Percentiles rank a stretch among this genome's conserved stretches.
These are phyloP conservation scores for Cladosporium sp. DNA, from an alignment of 2,329 filamentous ascomycete species.

Conservation along the genomic window DNA sequence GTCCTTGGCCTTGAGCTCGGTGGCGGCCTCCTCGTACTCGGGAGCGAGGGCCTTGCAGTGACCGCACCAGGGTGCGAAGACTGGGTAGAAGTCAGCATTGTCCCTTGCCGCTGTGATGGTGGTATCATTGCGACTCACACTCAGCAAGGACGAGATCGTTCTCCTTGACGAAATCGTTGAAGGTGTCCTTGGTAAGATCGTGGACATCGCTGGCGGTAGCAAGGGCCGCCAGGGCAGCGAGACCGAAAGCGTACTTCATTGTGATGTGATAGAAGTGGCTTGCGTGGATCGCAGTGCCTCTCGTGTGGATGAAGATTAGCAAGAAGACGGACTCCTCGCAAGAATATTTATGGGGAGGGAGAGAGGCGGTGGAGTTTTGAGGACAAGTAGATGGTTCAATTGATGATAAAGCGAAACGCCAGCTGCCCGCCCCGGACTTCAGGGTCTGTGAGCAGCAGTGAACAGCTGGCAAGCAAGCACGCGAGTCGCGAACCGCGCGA, in stretches of 20 bases:
- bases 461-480: not conserved
- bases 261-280: constrained; percentile 1
- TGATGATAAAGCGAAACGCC: not conserved
- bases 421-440: not conserved
- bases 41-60: constrained; percentile 98
- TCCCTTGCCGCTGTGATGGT: not conserved
- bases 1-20: constrained; percentile 79
- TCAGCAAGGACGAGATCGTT: constrained; percentile 91
- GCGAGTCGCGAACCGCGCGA: not conserved
- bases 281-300: not conserved
- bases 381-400: not conserved
- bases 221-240: constrained; percentile 54
- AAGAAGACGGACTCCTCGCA: constrained; percentile 12
- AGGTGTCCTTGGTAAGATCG: constrained; percentile 79
- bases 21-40: constrained; percentile 85
- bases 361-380: not conserved
- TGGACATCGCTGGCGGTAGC: constrained; percentile 73
- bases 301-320: not conserved
- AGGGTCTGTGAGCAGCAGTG: not conserved
- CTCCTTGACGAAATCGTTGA: constrained; percentile 77
- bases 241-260: constrained; percentile 33
- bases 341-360: not conserved
- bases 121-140: constrained; percentile 56
- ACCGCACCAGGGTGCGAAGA: constrained; percentile 95
- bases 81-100: constrained; percentile 37